Evolutionary conservation across 768 basidiomycete genomes (phyloP).

Genomic region (Lentinus brumalis): DNA sequence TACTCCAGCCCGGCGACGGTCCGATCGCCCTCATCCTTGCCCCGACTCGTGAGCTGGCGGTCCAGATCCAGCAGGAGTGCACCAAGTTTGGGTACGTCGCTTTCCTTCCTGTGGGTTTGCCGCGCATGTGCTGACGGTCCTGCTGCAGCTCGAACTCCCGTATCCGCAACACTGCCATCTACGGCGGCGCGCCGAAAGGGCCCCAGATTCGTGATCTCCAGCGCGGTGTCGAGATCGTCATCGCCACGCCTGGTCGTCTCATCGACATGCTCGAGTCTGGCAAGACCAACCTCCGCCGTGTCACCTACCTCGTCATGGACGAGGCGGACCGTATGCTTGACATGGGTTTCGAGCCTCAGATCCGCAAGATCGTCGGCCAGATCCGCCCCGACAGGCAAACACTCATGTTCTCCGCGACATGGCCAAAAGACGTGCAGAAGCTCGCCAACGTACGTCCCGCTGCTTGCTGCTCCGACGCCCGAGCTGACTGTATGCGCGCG

Average conservation of each 20-base stretch:
- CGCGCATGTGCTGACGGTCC: constrained; percentile 4
- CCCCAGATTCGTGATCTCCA: constrained; percentile 98
- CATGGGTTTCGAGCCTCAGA: constrained; percentile 99
- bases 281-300: constrained; percentile 93
- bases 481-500: constrained; percentile 5
- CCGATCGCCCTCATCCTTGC: constrained; percentile 97
- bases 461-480: neutral
- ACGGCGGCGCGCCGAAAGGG: constrained; percentile 98
- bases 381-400: constrained; percentile 99
- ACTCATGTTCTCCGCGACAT: constrained; percentile 98
- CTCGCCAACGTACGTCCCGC: constrained; percentile 71
- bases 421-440: constrained; percentile 99
- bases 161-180: constrained; percentile 98
- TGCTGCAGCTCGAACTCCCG: constrained; percentile 75
- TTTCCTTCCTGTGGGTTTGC: constrained; percentile 2
- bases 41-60: constrained; percentile 97
- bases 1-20: constrained; percentile 91
- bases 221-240: constrained; percentile 96
- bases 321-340: constrained; percentile 99
- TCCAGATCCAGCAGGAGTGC: constrained; percentile 98
- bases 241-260: constrained; percentile 99
- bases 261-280: constrained; percentile 98
- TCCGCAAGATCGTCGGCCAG: constrained; percentile 96
- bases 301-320: constrained; percentile 99
- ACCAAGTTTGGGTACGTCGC: constrained; percentile 87